These are phyloP conservation scores for Fallopia convolvulus DNA, from an alignment of 148 eudicot genomes.

Conservation along the genomic window DNA sequence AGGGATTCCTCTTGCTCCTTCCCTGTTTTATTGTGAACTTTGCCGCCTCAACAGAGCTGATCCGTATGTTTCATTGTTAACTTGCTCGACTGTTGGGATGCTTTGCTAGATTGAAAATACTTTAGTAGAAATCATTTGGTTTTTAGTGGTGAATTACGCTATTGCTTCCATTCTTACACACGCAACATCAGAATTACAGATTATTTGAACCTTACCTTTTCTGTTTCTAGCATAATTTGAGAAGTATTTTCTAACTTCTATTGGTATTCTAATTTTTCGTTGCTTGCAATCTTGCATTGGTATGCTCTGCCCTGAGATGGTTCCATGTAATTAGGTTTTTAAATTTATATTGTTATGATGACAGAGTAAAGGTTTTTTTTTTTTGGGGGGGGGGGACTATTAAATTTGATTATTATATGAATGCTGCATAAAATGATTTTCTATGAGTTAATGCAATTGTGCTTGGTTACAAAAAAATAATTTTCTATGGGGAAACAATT, in stretches of 20 bases:
- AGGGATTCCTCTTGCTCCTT: constrained; percentile 36
- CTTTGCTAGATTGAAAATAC: background rate
- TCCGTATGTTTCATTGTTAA: constrained; percentile 43
- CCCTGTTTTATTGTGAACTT: constrained; percentile 60
- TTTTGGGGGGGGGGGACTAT: background rate
- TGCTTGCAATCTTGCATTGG: constrained; percentile 3
- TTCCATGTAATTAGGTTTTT: background rate
- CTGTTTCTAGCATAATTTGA: background rate
- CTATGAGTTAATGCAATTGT: background rate
- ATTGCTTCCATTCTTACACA: background rate
- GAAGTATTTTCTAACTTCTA: background rate
- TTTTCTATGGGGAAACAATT: background rate
- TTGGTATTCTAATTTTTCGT: background rate
- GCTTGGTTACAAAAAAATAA: background rate
- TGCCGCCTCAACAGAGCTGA: constrained; percentile 67
- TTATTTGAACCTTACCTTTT: background rate
- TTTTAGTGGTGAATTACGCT: background rate
- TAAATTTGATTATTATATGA: background rate
- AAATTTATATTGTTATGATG: background rate
- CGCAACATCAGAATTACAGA: background rate
- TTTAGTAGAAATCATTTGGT: background rate
- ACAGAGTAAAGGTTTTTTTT: background rate
- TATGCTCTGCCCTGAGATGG: background rate
- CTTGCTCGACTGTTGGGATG: background rate
- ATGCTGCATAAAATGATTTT: background rate